These are phyloP conservation scores for Vickermania ingenoplastis DNA, from an alignment of 208 protist genomes.

Conservation along the genomic window DNA sequence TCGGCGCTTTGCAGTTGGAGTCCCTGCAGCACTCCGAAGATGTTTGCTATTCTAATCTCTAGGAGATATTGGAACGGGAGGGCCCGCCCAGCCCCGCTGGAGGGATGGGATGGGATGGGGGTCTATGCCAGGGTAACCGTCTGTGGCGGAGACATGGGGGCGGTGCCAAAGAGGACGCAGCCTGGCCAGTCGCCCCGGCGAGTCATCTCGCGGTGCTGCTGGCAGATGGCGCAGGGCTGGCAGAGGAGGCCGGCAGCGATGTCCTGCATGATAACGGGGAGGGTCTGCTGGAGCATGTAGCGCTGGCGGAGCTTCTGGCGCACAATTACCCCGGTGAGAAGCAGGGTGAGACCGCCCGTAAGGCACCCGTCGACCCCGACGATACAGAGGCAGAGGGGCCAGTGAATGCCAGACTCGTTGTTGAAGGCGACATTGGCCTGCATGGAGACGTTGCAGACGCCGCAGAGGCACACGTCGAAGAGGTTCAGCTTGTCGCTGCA, in stretches of 20 bases:
- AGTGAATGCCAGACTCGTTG: conserved; percentile 9
- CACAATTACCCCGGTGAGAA: conserved; percentile 5
- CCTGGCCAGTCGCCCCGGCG: conserved; percentile 24
- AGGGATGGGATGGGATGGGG: too few species aligned
- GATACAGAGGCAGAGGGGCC: conserved; percentile 9
- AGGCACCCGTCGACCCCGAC: conserved; percentile 12
- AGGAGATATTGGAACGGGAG: too few species aligned
- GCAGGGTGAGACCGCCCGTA: neutral
- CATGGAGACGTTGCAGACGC: conserved; percentile 14
- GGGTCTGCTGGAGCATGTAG: conserved; percentile 10
- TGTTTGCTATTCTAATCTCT: too few species aligned
- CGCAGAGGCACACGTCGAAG: conserved; percentile 12
- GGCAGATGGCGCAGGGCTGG: conserved; percentile 15
- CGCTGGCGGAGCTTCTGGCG: conserved; percentile 14
- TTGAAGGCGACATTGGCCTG: conserved; percentile 12
- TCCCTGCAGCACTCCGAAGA: too few species aligned
- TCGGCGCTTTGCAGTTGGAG: too few species aligned
- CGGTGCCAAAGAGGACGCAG: conserved; percentile 12
- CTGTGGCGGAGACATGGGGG: too few species aligned
- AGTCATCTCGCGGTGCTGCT: conserved; percentile 36
- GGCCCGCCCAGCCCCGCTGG: too few species aligned
- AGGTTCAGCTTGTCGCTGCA: conserved; percentile 4
- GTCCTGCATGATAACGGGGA: conserved; percentile 2
- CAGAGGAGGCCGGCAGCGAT: conserved; percentile 12
- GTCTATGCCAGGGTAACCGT: too few species aligned